Evolutionary conservation across 2,329 filamentous ascomycete species (phyloP).

Genomic region (Venturia pyrina): DNA sequence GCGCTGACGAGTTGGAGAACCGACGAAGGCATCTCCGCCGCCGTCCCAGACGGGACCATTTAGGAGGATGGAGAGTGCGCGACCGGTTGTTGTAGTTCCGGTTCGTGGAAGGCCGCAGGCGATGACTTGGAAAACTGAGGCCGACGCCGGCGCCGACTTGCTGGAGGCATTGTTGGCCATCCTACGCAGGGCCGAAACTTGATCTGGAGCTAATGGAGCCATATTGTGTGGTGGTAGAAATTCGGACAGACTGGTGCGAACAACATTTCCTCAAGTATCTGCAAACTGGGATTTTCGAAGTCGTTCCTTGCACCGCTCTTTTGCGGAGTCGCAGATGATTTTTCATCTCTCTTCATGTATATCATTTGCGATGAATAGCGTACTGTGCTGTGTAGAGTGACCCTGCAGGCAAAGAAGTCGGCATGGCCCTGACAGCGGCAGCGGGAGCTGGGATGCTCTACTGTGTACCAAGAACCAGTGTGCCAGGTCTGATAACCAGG

Average conservation of each 20-base stretch:
- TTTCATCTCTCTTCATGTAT: not conserved
- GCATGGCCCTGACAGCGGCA: too few species aligned
- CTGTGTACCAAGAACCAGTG: too few species aligned
- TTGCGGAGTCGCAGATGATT: not conserved
- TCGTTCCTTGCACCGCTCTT: too few species aligned
- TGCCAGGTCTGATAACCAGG: too few species aligned
- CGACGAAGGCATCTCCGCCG: conserved; percentile 30
- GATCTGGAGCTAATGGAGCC: not conserved
- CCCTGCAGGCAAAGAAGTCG: too few species aligned
- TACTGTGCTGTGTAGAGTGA: too few species aligned
- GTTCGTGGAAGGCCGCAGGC: conserved; percentile 37
- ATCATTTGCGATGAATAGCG: not conserved
- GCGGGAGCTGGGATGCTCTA: too few species aligned
- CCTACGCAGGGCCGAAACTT: not conserved
- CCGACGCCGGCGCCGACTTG: not conserved
- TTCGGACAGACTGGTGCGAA: too few species aligned
- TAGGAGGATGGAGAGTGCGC: conserved; percentile 38
- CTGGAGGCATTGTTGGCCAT: not conserved
- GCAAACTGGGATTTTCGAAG: too few species aligned
- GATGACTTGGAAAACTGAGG: conserved; percentile 29
- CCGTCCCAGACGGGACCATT: conserved; percentile 41
- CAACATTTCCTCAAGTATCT: too few species aligned
- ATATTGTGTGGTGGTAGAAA: too few species aligned
- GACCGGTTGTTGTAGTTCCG: conserved; percentile 40
- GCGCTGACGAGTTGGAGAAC: conserved; percentile 18